These are phyloP conservation scores for Albifimbria verrucaria DNA, from an alignment of 2,329 filamentous ascomycete genomes.

Conservation along the genomic window DNA sequence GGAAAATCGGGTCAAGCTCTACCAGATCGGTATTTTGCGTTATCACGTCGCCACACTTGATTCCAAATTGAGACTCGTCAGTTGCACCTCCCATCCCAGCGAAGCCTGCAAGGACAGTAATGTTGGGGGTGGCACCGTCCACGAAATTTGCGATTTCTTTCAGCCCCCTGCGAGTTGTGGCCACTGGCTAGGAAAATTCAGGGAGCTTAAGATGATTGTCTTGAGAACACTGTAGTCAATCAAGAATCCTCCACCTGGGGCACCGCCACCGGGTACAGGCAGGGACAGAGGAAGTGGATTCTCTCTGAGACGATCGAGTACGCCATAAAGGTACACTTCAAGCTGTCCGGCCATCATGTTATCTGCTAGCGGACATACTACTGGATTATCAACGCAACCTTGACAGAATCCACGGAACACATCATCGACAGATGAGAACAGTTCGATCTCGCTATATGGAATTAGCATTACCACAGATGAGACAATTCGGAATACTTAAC, in stretches of 20 bases:
- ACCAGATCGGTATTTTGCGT: background rate
- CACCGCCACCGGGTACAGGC: too few species aligned
- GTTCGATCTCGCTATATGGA: constrained; percentile 17
- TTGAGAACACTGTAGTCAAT: constrained; percentile 22
- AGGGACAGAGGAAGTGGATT: constrained; percentile 18
- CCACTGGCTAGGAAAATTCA: constrained; percentile 19
- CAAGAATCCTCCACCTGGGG: constrained; percentile 8
- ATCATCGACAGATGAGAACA: constrained; percentile 20
- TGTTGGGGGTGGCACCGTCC: too few species aligned
- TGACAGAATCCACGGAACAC: constrained; percentile 23
- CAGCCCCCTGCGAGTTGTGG: too few species aligned
- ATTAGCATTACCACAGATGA: background rate
- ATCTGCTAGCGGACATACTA: constrained; percentile 23
- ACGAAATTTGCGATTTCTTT: too few species aligned
- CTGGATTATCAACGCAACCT: constrained; percentile 20
- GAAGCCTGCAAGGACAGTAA: too few species aligned
- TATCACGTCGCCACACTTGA: constrained; percentile 14
- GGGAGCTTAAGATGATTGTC: constrained; percentile 7
- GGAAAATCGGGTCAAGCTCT: background rate
- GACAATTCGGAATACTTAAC: constrained; percentile 1
- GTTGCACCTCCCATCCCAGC: too few species aligned
- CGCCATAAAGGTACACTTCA: constrained; percentile 25
- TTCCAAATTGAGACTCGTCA: constrained; percentile 8
- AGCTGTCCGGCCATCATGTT: constrained; percentile 30
- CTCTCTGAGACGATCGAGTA: constrained; percentile 23